phyloP scores from a whole-genome alignment of 345 rosid genomes.

The Dipteronia dyeriana region DNA sequence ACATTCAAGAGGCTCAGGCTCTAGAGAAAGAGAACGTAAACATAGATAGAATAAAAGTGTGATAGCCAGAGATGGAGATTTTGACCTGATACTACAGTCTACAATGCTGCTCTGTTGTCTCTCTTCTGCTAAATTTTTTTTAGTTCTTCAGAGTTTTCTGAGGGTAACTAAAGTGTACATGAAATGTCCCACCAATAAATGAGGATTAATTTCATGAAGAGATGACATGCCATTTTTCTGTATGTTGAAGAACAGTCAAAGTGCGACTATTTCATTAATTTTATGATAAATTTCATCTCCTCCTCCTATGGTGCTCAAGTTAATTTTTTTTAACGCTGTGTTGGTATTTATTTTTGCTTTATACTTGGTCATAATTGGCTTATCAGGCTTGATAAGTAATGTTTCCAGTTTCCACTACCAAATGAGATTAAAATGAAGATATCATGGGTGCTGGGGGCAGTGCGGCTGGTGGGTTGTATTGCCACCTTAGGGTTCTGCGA shows the following conservation, averaged over 20 bases:
- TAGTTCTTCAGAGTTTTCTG: background rate
- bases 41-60: conserved; percentile 31
- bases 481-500: no score
- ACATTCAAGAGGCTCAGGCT: conserved; percentile 27
- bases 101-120: background rate
- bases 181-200: background rate
- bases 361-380: no score
- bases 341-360: background rate
- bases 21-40: conserved; percentile 45
- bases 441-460: no score
- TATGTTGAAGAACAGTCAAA: background rate
- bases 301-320: background rate
- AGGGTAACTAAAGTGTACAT: background rate
- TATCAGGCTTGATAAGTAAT: no score
- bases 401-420: no score
- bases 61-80: background rate
- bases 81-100: background rate
- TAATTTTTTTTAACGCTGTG: background rate
- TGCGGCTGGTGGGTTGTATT: no score
- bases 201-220: background rate
- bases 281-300: background rate
- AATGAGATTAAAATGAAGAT: no score
- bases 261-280: conserved; percentile 1
- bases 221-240: background rate
- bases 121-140: background rate